phyloP scores from a whole-genome alignment of 306 rosid species.

The Mimosa pudica region DNA sequence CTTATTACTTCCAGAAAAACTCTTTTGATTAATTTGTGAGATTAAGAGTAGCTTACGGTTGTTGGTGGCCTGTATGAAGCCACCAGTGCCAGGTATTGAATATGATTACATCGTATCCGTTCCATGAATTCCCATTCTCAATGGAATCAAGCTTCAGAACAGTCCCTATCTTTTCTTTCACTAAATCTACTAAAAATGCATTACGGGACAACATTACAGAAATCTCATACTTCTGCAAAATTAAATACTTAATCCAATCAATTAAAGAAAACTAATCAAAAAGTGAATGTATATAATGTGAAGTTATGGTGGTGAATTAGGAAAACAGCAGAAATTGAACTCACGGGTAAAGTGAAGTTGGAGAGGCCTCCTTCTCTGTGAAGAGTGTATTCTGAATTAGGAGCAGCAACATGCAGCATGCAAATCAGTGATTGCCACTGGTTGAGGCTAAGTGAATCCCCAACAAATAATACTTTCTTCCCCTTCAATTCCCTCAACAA shows the following conservation, averaged over 20 bases:
- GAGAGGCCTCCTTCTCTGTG: slow-evolving; percentile 34
- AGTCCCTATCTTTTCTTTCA: slow-evolving; percentile 34
- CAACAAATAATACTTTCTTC: slow-evolving; percentile 51
- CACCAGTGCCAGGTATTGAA: slow-evolving; percentile 64
- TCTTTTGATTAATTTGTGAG: not conserved
- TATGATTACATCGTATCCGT: slow-evolving; percentile 47
- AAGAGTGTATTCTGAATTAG: slow-evolving; percentile 36
- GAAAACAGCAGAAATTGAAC: slow-evolving; percentile 13
- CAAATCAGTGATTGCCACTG: slow-evolving; percentile 60
- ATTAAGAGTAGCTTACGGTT: not conserved
- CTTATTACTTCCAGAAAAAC: not conserved
- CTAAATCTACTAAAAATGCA: slow-evolving; percentile 49
- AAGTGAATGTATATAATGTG: not conserved
- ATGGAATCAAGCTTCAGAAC: slow-evolving; percentile 53
- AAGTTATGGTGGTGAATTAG: not conserved
- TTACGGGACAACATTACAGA: slow-evolving; percentile 37
- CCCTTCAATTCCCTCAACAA: slow-evolving; percentile 44
- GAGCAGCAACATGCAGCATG: slow-evolving; percentile 48
- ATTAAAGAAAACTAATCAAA: not conserved
- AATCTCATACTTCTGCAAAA: slow-evolving; percentile 39
- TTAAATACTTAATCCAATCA: not conserved
- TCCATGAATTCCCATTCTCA: slow-evolving; percentile 43
- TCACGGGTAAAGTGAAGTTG: slow-evolving; percentile 36
- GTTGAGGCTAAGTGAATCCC: slow-evolving; percentile 55
- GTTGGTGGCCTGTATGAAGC: slow-evolving; percentile 46